These are phyloP conservation scores for Annona cherimola DNA, from an alignment of 164 flowering plant species.

Conservation along the genomic window DNA sequence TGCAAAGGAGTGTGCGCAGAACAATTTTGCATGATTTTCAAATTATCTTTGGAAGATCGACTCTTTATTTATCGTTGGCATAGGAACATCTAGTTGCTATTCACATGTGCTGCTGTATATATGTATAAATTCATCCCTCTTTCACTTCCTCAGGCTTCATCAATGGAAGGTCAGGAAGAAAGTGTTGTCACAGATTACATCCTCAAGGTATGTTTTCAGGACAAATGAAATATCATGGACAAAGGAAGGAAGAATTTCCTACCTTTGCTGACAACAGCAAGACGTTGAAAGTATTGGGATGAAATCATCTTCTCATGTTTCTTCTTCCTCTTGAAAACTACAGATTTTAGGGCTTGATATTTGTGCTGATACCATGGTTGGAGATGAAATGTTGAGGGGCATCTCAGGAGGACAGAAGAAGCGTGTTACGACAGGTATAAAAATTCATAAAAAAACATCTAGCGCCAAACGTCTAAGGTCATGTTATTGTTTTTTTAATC, in stretches of 20 bases:
- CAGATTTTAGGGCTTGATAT: conserved; percentile 46
- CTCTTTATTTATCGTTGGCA: too few species aligned
- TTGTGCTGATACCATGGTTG: conserved; percentile 49
- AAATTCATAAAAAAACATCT: not conserved
- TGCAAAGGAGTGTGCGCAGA: not conserved
- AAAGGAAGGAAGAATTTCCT: not conserved
- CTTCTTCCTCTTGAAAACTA: not conserved
- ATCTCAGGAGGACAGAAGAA: conserved; percentile 49
- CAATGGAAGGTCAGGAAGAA: conserved; percentile 58
- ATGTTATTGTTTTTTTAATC: not conserved
- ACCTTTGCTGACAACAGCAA: not conserved
- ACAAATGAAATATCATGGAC: not conserved
- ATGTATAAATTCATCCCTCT: not conserved
- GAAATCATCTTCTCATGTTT: not conserved
- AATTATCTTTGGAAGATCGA: not conserved
- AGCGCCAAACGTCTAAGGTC: not conserved
- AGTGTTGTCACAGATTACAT: conserved; percentile 67
- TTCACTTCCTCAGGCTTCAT: conserved; percentile 47
- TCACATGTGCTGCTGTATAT: not conserved
- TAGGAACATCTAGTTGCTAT: not conserved
- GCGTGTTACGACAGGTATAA: conserved; percentile 44
- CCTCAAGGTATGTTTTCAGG: conserved; percentile 38
- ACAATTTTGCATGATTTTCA: not conserved
- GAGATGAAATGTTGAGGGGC: conserved; percentile 46
- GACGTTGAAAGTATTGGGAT: not conserved